Percentiles rank a stretch among this genome's conserved stretches.
Evolutionary conservation across 192 early-diverging fungal species (phyloP).

Genomic region (Backusella luteola): DNA sequence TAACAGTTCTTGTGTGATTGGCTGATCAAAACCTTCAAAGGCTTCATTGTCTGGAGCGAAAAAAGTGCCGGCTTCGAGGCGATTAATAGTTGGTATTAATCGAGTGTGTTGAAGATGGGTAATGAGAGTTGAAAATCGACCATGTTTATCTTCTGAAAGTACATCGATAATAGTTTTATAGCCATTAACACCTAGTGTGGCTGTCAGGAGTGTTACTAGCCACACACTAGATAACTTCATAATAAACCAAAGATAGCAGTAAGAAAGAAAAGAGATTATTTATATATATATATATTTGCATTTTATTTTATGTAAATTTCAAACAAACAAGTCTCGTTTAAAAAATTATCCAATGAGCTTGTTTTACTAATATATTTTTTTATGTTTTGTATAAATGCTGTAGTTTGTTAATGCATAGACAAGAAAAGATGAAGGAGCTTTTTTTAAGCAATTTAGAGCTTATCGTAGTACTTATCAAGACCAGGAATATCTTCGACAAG

Average conservation of each 20-base stretch:
- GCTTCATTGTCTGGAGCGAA: slow-evolving; percentile 62
- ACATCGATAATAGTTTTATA: slow-evolving; percentile 51
- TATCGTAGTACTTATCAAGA: slow-evolving; percentile 83
- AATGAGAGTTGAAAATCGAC: slow-evolving; percentile 49
- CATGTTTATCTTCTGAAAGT: slow-evolving; percentile 44
- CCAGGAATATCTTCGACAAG: slow-evolving; percentile 72
- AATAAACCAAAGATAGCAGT: neutral
- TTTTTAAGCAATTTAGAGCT: slow-evolving; percentile 54
- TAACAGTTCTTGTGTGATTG: slow-evolving; percentile 14
- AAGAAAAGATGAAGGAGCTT: neutral
- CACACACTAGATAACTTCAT: neutral
- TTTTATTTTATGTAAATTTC: slow-evolving; percentile 9
- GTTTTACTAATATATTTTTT: neutral
- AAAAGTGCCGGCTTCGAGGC: slow-evolving; percentile 51
- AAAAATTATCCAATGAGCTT: slow-evolving; percentile 5
- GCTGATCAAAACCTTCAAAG: slow-evolving; percentile 34
- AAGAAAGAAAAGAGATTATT: neutral
- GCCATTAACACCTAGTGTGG: neutral
- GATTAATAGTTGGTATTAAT: slow-evolving; percentile 54
- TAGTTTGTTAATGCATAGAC: neutral
- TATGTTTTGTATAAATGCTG: neutral
- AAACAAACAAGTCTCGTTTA: slow-evolving; percentile 5
- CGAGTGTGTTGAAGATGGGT: slow-evolving; percentile 53
- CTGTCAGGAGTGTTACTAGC: neutral
- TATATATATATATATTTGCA: neutral